Percentiles rank a stretch among this genome's conserved stretches.
Evolutionary conservation across 441 rosid genomes (phyloP).

Genomic region (Euphorbia corollata): DNA sequence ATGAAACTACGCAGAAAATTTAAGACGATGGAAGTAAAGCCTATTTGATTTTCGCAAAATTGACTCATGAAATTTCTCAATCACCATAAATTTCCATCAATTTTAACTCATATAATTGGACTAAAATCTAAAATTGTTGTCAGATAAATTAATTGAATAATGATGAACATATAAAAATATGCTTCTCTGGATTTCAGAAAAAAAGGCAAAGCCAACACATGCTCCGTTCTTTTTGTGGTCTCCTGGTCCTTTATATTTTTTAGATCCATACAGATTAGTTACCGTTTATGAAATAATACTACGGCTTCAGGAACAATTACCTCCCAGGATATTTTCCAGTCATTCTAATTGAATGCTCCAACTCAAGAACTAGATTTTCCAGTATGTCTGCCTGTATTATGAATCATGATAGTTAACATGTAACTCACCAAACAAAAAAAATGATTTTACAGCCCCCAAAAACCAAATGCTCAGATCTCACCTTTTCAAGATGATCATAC

Average conservation of each 20-base stretch:
- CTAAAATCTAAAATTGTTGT: too few species aligned
- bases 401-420: constrained; percentile 13
- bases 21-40: neutral
- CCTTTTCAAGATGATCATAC: constrained; percentile 84
- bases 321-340: constrained; percentile 71
- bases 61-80: too few species aligned
- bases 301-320: constrained; percentile 33
- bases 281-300: neutral
- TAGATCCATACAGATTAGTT: constrained; percentile 5
- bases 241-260: neutral
- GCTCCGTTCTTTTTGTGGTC: neutral
- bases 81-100: neutral
- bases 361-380: constrained; percentile 75
- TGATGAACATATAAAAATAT: neutral
- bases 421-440: constrained; percentile 11
- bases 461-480: constrained; percentile 28
- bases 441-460: constrained; percentile 11
- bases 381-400: constrained; percentile 71
- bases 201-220: neutral
- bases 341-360: constrained; percentile 69
- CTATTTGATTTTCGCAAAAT: neutral
- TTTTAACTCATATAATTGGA: neutral
- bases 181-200: neutral
- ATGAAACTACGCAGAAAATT: constrained; percentile 3
- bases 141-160: neutral